Base-by-base conservation (phyloP, 106 monocot genomes). In the Dendrobium nobile region DNA sequence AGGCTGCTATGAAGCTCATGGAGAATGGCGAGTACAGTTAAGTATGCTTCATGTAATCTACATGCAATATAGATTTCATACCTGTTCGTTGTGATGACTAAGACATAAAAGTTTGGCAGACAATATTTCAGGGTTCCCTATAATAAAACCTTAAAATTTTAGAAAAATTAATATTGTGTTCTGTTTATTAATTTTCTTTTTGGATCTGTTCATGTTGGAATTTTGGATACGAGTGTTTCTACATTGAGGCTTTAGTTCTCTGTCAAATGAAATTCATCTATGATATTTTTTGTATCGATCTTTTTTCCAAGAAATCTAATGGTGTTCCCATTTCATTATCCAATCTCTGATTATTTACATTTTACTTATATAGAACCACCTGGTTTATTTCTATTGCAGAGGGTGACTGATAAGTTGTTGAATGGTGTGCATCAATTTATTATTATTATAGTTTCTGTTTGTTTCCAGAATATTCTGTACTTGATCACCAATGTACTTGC, bases 11-110 rank as follows among this genome's bases (percentile, higher is more conserved):
- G 99, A 99, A 95, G 82, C 86, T 99, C 20, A 88, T 99, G 99
- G 99, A 95, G 86, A 93, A 91, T 86, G 99, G 99, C 20, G 99
- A 99, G 70, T 99, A 93, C 82, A 87, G 99, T 95, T 87, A 86
- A 80, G 88, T 86, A 47, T 72, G 20, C 43, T 74, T 74, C 8
- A 19, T 74, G 42, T 41, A 74, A 42, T 6, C 73, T 70, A 15
- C 11, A 51, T 51, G 13, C 13, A 11, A 51, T 51, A 61, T 15
- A 37, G 27, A 13, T 70, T 70, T 43, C 5, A 42, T 41, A 15
- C 20, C 74, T 74, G 42, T 74, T 74, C 19, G 20, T 3, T 44
- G 19, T 43, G 33, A 70, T 16, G 10, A 2, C 70, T 10, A 16
- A 1, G 27, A 33, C n/a, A 37, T 37, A 37, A 22, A 37, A 15